phyloP scores from a whole-genome alignment of 305 asterid genomes.

The Withania somnifera region DNA sequence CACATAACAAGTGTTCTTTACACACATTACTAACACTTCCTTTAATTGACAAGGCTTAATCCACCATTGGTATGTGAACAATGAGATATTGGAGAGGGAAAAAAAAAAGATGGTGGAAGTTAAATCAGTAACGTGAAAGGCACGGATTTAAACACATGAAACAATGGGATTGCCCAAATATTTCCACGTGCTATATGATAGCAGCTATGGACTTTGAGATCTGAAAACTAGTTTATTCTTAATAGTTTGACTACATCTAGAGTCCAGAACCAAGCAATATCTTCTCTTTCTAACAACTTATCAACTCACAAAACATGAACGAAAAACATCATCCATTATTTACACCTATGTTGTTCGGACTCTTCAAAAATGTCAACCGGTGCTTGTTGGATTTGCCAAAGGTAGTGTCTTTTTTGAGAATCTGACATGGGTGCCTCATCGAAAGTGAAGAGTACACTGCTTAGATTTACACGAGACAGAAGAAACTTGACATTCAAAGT shows the following conservation, averaged over 20 bases:
- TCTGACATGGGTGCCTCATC: not conserved
- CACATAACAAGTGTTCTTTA: not conserved
- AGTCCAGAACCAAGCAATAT: not conserved
- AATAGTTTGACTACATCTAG: not conserved
- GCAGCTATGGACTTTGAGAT: not conserved
- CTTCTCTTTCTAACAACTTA: not conserved
- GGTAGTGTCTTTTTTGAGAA: too few relatives aligned
- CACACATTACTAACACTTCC: not conserved
- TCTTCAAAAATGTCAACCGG: too few relatives aligned
- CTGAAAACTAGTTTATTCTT: not conserved
- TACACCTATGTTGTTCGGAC: too few relatives aligned
- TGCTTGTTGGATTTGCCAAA: too few relatives aligned
- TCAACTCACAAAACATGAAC: not conserved
- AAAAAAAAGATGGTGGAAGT: not conserved
- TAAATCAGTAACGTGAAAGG: not conserved
- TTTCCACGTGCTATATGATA: not conserved
- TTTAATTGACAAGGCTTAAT: not conserved
- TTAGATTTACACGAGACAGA: too few relatives aligned
- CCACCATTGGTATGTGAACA: not conserved
- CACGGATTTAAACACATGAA: not conserved
- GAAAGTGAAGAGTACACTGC: too few relatives aligned
- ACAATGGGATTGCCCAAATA: not conserved
- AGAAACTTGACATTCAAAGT: not conserved
- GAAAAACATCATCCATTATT: not conserved
- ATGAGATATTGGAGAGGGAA: not conserved